Conservation (phyloP, 2,329 filamentous ascomycete genomes). For the Penicillium sumatraense region DNA sequence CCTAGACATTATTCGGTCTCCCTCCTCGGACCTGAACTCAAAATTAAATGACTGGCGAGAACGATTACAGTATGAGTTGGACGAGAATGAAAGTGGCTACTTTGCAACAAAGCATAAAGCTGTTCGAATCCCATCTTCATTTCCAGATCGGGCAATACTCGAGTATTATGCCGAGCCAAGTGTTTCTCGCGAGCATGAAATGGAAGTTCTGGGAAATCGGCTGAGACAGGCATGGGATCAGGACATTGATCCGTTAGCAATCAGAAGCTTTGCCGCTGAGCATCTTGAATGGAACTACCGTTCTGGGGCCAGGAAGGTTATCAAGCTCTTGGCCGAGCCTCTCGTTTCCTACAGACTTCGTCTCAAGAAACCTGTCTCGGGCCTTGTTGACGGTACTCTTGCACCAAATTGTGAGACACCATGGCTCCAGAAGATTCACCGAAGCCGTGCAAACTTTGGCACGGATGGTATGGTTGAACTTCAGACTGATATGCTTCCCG, state of each 20-base stretch:
- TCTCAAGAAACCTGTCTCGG: constrained; percentile 43
- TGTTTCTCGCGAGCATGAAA: constrained; percentile 66
- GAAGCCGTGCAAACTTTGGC: constrained; percentile 69
- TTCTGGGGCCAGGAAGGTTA: constrained; percentile 80
- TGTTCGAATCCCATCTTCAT: constrained; percentile 75
- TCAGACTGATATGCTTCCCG: constrained; percentile 76
- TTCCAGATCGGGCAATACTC: constrained; percentile 78
- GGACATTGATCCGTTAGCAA: constrained; percentile 65
- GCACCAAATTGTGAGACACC: constrained; percentile 53
- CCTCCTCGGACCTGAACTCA: constrained; percentile 31
- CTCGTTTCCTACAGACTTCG: constrained; percentile 68
- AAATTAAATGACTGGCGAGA: constrained; percentile 70
- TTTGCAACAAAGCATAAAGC: constrained; percentile 78
- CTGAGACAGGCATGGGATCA: constrained; percentile 62
- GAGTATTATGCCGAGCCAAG: constrained; percentile 87
- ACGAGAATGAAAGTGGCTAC: constrained; percentile 79
- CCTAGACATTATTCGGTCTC: constrained; percentile 62
- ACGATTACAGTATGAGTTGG: constrained; percentile 73
- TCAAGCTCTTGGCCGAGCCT: constrained; percentile 77
- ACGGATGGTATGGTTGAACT: constrained; percentile 79
- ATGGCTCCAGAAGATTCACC: constrained; percentile 70
- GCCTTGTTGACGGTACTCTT: constrained; percentile 32
- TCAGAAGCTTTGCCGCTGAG: constrained; percentile 76
- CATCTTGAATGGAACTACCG: constrained; percentile 85
- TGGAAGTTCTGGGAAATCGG: constrained; percentile 59